Base-by-base conservation (phyloP, 352 stramenopile species). In the Globisporangium alternatum region DNA sequence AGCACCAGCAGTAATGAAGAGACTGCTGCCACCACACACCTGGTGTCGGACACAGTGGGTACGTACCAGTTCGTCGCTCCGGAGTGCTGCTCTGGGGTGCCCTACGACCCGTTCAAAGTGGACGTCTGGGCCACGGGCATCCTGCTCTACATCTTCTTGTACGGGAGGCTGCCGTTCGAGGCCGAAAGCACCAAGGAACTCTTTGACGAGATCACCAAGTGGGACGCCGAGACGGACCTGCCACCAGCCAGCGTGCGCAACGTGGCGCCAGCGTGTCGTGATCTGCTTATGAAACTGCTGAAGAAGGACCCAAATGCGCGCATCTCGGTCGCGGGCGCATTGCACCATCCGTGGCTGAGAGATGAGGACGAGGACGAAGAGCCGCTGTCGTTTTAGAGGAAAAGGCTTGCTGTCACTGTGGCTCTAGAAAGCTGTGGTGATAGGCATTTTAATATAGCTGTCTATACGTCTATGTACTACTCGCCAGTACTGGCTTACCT, bases 11-110 rank as follows among this genome's bases (percentile, higher is more conserved):
- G 61, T 5, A 22, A 62, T 19, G 22, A 59, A 21, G 52, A 67
- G 22, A 4, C 43, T 31, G n/a, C n/a, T 31, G 15, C n/a, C 12
- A 35, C 48, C 2, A 9, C 25, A 13, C 58, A 33, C 35, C 28
- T 87, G 7, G 60, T 96, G 31, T 85, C 78, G 6, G 82, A 96
- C 52, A 97, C 91, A 1, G 77, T 90, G 37, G 91, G 91, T 21
- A 97, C 91, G n/a, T 97, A 93, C 64, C 88, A 94, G 62, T 97
- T 97, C 57, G 58, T 96, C 5, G 82, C 88, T 4, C 90, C 91
- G n/a, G 91, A 97, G 62, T 93, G 83, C 65, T 95, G 89, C 64
- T 84, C 74, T 4, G 89, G 89, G 4, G 84, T 95, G 22, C 74
- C 71, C 21, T 97, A 95, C 67, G 83, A 93, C 55, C 86, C 89